Percentiles rank a stretch among this genome's conserved stretches.
Evolutionary conservation across 208 protist genomes (phyloP).

Genomic region (Crithidia mellificae): DNA sequence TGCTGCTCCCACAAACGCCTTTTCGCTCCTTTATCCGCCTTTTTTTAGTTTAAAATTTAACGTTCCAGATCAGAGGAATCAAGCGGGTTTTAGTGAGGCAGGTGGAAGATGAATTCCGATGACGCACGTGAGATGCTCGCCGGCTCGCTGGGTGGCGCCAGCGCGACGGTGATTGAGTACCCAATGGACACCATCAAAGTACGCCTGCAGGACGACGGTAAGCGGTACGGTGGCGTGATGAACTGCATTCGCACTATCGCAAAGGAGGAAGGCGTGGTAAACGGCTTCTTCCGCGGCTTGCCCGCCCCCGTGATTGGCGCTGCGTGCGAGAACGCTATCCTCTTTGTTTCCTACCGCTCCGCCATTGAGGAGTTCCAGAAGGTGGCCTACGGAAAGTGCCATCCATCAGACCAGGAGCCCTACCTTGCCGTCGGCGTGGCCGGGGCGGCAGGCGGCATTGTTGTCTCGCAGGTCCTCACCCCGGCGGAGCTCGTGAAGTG

Average conservation of each 20-base stretch:
- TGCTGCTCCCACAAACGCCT: too few species aligned
- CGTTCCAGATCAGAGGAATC: too few species aligned
- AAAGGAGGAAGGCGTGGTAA: conserved; percentile 78
- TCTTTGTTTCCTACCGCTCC: conserved; percentile 79
- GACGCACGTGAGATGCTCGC: conserved; percentile 73
- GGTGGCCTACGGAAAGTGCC: conserved; percentile 46
- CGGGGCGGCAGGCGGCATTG: conserved; percentile 68
- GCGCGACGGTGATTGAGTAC: conserved; percentile 86
- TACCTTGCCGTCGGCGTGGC: conserved; percentile 61
- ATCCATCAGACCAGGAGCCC: conserved; percentile 65
- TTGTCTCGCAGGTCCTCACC: conserved; percentile 84
- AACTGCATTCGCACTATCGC: conserved; percentile 73
- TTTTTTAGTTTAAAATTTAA: too few species aligned
- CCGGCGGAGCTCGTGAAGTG: conserved; percentile 92
- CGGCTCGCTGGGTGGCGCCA: conserved; percentile 75
- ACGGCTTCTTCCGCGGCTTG: conserved; percentile 89
- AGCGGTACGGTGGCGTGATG: conserved; percentile 58
- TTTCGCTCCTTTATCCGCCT: too few species aligned
- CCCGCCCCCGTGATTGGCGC: conserved; percentile 84
- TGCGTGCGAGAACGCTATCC: conserved; percentile 78
- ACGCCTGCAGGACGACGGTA: conserved; percentile 84
- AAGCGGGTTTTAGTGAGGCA: too few species aligned
- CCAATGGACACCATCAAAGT: conserved; percentile 94
- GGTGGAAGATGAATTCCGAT: conserved; percentile 56
- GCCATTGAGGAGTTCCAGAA: conserved; percentile 57